Base-by-base conservation (phyloP, 495 filamentous ascomycete genomes). In the Chaetomium cochliodes region DNA sequence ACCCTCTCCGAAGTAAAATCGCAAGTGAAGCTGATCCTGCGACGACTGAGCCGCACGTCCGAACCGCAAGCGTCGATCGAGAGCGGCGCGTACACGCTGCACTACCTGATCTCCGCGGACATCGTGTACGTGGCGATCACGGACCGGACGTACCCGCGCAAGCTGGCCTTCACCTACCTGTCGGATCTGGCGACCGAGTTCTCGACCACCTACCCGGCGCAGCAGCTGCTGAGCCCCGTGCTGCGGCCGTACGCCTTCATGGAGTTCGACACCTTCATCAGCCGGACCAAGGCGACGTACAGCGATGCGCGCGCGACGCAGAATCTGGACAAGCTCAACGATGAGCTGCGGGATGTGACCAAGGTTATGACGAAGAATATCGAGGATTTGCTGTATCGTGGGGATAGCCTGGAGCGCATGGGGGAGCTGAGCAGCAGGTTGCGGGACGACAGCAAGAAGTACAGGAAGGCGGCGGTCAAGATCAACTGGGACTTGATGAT, bases 311-410 rank as follows among this genome's bases (percentile, higher is more conserved):
- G 96, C 63, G 94, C 96, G 5, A 87, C 90, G 7, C 81, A 84
- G 72, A 97, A 97, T 75, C 82, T 97, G 49, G 91, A 92, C 74
- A 90, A 91, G 70, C 78, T 97, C 66, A 96, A 97, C 70, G 91
- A 96, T 73, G 94, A 99, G 81, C 84, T 99, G 50, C 87, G 92
- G 70, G 94, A 98, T 83, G 94, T 99, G 58, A 97, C 94, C 16
- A 92, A 96, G 77, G 93, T 98, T 67, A 99, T 99, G 94, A 98
- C 94, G 39, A 99, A 98, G 85, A 99, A 99, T 76, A 99, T 99
- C 72, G 94, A 99, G 80, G 94, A 99, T 75, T 77, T 99, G 73
- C 76, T 99, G 63, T 99, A 99, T 73, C 83, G 94, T 60, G 94
- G 94, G 11, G 94, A 98, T 73, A 94, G 88, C 71, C 78, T 99